These are phyloP conservation scores for Cordyceps sp. DNA, from an alignment of 2,329 filamentous ascomycete genomes.

Conservation along the genomic window DNA sequence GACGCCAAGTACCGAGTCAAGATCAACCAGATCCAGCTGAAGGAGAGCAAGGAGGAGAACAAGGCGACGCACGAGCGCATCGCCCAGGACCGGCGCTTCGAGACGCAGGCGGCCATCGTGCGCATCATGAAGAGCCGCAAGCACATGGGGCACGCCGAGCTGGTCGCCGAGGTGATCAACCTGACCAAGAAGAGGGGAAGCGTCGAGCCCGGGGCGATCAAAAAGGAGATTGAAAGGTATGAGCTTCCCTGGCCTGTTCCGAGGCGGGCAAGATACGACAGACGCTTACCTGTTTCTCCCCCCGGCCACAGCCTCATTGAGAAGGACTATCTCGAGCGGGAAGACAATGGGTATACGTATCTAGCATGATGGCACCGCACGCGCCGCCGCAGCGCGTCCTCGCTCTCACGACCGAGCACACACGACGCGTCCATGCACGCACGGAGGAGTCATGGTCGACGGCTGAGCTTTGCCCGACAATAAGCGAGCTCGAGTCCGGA, in stretches of 20 bases:
- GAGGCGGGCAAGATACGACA: neutral
- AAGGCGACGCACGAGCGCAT: conserved; percentile 85
- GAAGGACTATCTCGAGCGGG: conserved; percentile 81
- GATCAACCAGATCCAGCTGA: conserved; percentile 96
- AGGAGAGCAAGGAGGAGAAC: conserved; percentile 91
- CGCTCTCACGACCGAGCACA: too few species aligned
- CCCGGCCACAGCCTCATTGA: conserved; percentile 54
- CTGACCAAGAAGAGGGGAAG: conserved; percentile 77
- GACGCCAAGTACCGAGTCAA: conserved; percentile 84
- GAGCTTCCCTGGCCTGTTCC: conserved; percentile 14
- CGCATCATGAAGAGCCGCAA: conserved; percentile 94
- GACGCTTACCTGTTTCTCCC: neutral
- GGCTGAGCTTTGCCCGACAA: too few species aligned
- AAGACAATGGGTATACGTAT: conserved; percentile 55
- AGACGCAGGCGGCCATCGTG: conserved; percentile 94
- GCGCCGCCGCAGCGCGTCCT: too few species aligned
- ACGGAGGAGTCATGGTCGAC: too few species aligned
- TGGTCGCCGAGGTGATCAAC: conserved; percentile 84
- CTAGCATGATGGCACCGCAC: too few species aligned
- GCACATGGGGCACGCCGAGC: conserved; percentile 66
- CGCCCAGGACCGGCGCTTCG: conserved; percentile 77
- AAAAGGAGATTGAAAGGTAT: conserved; percentile 90
- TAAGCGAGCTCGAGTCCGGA: too few species aligned
- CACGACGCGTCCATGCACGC: too few species aligned
- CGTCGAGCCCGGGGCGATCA: conserved; percentile 74